Base-by-base conservation (phyloP, 495 filamentous ascomycete genomes). In the Peziza echinospora region DNA sequence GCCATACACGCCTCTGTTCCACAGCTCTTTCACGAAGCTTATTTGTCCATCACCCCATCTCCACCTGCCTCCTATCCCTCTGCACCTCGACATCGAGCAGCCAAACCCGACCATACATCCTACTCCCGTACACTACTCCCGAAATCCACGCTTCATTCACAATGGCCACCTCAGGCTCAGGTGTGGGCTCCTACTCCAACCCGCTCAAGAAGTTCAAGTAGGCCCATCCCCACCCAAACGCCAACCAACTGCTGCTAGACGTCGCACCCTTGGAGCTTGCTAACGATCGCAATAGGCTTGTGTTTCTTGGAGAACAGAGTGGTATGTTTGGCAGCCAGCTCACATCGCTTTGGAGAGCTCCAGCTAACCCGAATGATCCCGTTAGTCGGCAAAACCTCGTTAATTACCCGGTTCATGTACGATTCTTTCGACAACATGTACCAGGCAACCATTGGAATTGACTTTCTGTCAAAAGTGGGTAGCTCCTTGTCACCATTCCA, bases 371-470 rank as follows among this genome's bases (percentile, higher is more conserved):
- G 37, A 41, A 17, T 21, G 17, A 3, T 21, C 22, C 47, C 21
- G 25, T 3, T 23, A 94, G 89, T 97, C 48, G 89, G 89, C 53
- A 97, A 97, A 69, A 97, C 89, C 28, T 96, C 91, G 40, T 67
- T 97, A 58, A 97, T 97, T 62, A 97, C 89, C 46, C 79, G 89
- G 48, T 97, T 97, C 69, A 97, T 97, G 89, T 97, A 97, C 71
- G 89, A 97, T 66, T 93, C 89, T 26, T 97, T 97, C 73, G 91
- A 97, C 70, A 93, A 92, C 67, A 96, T 86, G 74, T 97, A 97
- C 65, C 89, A 97, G 66, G 89, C 89, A 40, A 97, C 89, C 46
- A 97, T 97, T 59, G 89, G 89, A 62, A 97, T 97, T 66, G 89
- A 97, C 67, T 97, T 97, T 61, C 76, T 97, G 52, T 94, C 86